Evolutionary conservation across 768 basidiomycete species (phyloP), one percentile per base, ranked within the genome.

Genomic region (Saitozyma sp.): DNA sequence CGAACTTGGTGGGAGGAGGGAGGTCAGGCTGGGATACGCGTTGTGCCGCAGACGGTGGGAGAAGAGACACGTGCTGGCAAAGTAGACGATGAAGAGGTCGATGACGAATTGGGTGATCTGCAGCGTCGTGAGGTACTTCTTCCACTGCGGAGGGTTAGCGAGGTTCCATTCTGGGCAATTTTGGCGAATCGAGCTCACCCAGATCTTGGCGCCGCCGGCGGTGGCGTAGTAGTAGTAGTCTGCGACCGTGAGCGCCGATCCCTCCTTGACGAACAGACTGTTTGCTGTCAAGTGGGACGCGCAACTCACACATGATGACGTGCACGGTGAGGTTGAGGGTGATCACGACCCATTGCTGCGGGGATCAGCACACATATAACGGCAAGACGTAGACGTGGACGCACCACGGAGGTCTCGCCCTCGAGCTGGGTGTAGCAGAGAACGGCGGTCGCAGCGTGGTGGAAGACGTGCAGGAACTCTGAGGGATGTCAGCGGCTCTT

Each of bases 221-320:
- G 96, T 97, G 29, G 93, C 93, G 81, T 89, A 98, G 83, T 99
- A 99, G 82, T 99, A 99, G 81, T 98, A 99, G 83, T 99, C 93
- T 94, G 56, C n/a, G 9, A 14, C 39, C 19, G 58, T 55, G 29
- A 57, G 60, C 37, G 0, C 41, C 41, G 55, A 16, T 53, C 39
- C 9, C 43, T 10, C 13, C 20, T 20, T n/a, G n/a, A n/a, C n/a
- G n/a, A n/a, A n/a, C n/a, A n/a, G n/a, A n/a, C n/a, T n/a, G n/a
- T n/a, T n/a, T n/a, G n/a, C n/a, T 14, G 46, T 48, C 46, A 17
- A 3, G 46, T 3, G 38, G 19, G 17, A 52, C 51, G 16, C 46
- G n/a, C 11, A 7, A 85, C 89, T 79, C 80, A 93, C 91, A 98
- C 96, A 99, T 99, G 73, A 96, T 81, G 78, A 98, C 94, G 81